Percentiles rank a stretch among this genome's conserved stretches.
Evolutionary conservation across 2,329 filamentous ascomycete genomes (phyloP).

Genomic region (Calonectria fujianensis): DNA sequence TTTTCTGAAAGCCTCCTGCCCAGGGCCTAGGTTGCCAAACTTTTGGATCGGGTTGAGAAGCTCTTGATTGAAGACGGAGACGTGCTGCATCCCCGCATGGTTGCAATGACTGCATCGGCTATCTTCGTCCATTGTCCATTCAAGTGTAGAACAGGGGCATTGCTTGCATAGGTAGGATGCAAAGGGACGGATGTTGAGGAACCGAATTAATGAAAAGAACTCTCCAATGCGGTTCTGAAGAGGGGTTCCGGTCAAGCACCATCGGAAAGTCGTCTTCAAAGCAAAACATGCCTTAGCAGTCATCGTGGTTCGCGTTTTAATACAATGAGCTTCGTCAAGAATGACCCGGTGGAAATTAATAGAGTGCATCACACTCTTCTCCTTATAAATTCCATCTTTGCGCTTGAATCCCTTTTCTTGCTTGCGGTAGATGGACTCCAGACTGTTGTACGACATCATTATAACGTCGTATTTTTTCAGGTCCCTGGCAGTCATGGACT

Average conservation of each 20-base stretch:
- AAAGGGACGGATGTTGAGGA: conserved; percentile 91
- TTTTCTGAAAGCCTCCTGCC: conserved; percentile 84
- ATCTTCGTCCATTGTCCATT: conserved; percentile 86
- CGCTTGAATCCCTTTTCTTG: conserved; percentile 93
- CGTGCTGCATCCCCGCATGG: conserved; percentile 65
- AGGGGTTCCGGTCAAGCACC: conserved; percentile 96
- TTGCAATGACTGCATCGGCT: conserved; percentile 82
- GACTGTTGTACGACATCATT: conserved; percentile 95
- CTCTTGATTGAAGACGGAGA: conserved; percentile 91
- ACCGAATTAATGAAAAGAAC: conserved; percentile 95
- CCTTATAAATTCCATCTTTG: conserved; percentile 86
- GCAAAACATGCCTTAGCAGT: conserved; percentile 97
- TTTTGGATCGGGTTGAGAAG: conserved; percentile 88
- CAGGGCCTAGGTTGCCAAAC: conserved; percentile 76
- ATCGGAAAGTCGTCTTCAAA: conserved; percentile 90
- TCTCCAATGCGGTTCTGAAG: conserved; percentile 98
- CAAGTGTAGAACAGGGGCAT: conserved; percentile 86
- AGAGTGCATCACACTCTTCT: conserved; percentile 86
- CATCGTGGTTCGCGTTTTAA: conserved; percentile 92
- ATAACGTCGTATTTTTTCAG: conserved; percentile 92
- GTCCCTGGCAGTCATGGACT: conserved; percentile 83
- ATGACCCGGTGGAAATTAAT: conserved; percentile 94
- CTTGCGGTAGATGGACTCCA: conserved; percentile 94
- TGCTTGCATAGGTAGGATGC: conserved; percentile 95
- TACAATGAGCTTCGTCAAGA: conserved; percentile 95